Conservation (phyloP, 768 basidiomycete genomes). For the Chalciporus pseudorubinellus region DNA sequence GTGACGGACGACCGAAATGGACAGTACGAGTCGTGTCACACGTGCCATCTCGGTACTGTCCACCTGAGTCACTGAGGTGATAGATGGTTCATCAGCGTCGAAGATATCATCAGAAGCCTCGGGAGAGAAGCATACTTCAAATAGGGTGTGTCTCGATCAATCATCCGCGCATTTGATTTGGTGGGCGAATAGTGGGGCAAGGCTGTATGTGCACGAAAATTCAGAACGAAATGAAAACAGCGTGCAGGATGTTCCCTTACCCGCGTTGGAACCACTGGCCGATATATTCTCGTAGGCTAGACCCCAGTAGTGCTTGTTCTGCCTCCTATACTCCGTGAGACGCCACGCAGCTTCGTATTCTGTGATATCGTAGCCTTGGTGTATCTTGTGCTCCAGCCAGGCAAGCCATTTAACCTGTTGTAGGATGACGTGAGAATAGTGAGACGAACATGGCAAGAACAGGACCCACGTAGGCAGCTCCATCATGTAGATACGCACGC, state of each 20-base stretch:
- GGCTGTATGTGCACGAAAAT: slow-evolving; percentile 41
- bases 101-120: slow-evolving; percentile 9
- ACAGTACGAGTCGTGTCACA: slow-evolving; percentile 81
- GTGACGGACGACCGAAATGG: slow-evolving; percentile 84
- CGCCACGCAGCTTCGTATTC: slow-evolving; percentile 92
- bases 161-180: slow-evolving; percentile 62
- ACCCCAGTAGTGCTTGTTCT: slow-evolving; percentile 74
- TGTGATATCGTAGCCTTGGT: slow-evolving; percentile 75
- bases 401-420: slow-evolving; percentile 75
- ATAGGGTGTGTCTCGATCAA: slow-evolving; percentile 80
- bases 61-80: slow-evolving; percentile 79
- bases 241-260: slow-evolving; percentile 32
- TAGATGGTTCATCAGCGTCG: slow-evolving; percentile 12
- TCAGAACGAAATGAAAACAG: not conserved
- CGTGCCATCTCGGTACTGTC: slow-evolving; percentile 87
- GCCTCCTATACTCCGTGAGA: slow-evolving; percentile 70
- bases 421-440: slow-evolving; percentile 11
- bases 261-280: slow-evolving; percentile 85
- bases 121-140: slow-evolving; percentile 62
- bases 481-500: slow-evolving; percentile 87
- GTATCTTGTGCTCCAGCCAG: slow-evolving; percentile 83
- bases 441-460: slow-evolving; percentile 7
- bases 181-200: slow-evolving; percentile 90
- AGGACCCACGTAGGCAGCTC: slow-evolving; percentile 70
- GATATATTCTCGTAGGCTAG: slow-evolving; percentile 89